Evolutionary conservation across 2,329 filamentous ascomycete genomes (phyloP), one percentile per base, ranked within the genome.

Genomic region (Ceratocystis huliohia): DNA sequence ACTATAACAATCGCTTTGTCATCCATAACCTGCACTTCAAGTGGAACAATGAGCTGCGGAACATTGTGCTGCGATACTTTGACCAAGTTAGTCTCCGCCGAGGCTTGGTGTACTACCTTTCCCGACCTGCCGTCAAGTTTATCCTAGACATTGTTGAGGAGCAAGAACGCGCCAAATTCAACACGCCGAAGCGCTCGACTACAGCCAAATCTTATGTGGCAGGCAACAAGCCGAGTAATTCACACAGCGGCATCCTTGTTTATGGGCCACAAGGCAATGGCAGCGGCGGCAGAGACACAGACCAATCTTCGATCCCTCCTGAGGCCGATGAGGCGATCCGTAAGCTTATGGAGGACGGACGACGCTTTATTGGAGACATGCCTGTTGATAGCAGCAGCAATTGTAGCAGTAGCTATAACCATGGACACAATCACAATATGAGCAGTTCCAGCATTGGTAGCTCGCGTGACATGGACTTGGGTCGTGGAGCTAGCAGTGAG

Each of bases 1-100:
- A 97, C 73, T 99, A 96, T 79, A 94, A 95, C 74, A 99, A 99
- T 73, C 88, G 94, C 1, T 99, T 99, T 78, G 93, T 97, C 71
- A 88, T 99, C 64, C 94, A 99, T 79, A 99, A 99, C 72, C 84
- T 95, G 74, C 94, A 99, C 73, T 79, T 99, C 67, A 99, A 99
- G 75, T 99, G 94, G 94, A 97, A 96, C 78, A 99, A 99, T 72
- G 84, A 92, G 10, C 78, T 99, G 46, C 86, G 94, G 68, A 97
- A 99, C 73, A 96, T 96, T 72, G 94, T 99, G 63, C 82, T 99
- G 50, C 89, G 94, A 28, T 99, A 99, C 74, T 95, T 94, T 69
- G 94, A 99, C 73, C 94, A 99, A 78, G 94, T 96, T 72, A 91
- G 92, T 74, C 95, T 99, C 76, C 84, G 94, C 64, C 86, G 94